Percentiles rank a stretch among this genome's conserved stretches.
Evolutionary conservation across 2,329 filamentous ascomycete species (phyloP).

Genomic region (Fragosphaeria purpurea): DNA sequence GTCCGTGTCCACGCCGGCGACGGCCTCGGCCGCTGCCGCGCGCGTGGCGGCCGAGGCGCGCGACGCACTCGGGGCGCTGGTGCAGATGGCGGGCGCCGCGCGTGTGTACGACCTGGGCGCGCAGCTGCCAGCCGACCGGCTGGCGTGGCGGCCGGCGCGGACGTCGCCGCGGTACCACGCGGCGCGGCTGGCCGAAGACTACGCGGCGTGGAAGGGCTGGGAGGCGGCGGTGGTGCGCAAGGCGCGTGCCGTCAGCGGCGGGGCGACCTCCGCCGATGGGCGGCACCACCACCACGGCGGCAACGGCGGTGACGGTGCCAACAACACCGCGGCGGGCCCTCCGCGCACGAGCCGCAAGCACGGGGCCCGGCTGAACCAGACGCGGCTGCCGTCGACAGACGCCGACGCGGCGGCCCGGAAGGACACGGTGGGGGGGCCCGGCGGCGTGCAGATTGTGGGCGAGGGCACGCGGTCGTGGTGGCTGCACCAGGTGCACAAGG

Average conservation of each 20-base stretch:
- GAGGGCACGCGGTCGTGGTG: constrained; percentile 35
- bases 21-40: constrained; percentile 37
- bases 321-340: too few species aligned
- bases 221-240: constrained; percentile 45
- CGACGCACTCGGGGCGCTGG: constrained; percentile 54
- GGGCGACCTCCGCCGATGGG: constrained; percentile 6
- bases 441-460: constrained; percentile 41
- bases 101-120: constrained; percentile 48
- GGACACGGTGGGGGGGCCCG: constrained; percentile 9
- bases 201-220: constrained; percentile 52
- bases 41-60: constrained; percentile 48
- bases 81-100: constrained; percentile 48
- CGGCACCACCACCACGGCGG: constrained; percentile 9
- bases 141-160: constrained; percentile 53
- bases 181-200: constrained; percentile 55
- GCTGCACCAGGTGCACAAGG: constrained; percentile 39
- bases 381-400: constrained; percentile 36
- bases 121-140: constrained; percentile 10
- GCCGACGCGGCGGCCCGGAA: constrained; percentile 32
- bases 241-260: constrained; percentile 22
- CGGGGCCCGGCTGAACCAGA: constrained; percentile 33
- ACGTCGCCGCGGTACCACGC: constrained; percentile 57
- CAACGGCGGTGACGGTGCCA: constrained; percentile 15
- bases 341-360: constrained; percentile 20
- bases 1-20: too few species aligned